phyloP scores from a whole-genome alignment of 768 basidiomycete species.

The Naematelia aurantialba region DNA sequence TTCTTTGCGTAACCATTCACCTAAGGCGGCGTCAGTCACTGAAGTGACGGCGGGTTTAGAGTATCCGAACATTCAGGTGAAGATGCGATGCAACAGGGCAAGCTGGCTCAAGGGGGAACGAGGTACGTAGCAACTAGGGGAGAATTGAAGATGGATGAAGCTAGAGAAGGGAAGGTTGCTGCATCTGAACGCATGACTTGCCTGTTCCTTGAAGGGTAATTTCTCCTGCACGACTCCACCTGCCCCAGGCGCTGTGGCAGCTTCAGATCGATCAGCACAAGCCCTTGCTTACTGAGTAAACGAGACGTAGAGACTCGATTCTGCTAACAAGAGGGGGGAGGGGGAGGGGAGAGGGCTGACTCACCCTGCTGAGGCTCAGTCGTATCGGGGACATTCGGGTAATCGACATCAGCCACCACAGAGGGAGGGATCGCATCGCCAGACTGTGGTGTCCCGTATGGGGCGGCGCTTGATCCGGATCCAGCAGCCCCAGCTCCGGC shows the following conservation, averaged over 20 bases:
- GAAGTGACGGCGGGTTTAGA: background rate
- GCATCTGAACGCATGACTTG: constrained; percentile 24
- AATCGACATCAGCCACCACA: constrained; percentile 26
- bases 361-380: constrained; percentile 38
- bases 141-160: background rate
- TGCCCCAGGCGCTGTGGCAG: constrained; percentile 37
- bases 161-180: background rate
- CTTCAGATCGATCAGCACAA: constrained; percentile 13
- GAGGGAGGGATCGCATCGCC: constrained; percentile 14
- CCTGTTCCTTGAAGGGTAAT: constrained; percentile 42
- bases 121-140: background rate
- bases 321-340: background rate
- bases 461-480: background rate
- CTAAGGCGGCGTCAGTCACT: constrained; percentile 12
- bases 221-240: constrained; percentile 24
- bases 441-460: background rate
- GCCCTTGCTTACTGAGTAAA: background rate
- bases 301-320: background rate
- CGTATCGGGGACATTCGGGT: constrained; percentile 27
- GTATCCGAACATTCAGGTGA: background rate
- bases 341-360: constrained; percentile 5
- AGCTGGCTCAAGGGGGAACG: background rate
- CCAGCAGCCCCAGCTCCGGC: no score
- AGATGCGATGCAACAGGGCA: background rate
- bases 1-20: constrained; percentile 46